A percentile compares a stretch with the other conserved stretches of the same genome.
phyloP scores from a whole-genome alignment of 768 basidiomycete genomes.

The Dioszegia aurantiaca region DNA sequence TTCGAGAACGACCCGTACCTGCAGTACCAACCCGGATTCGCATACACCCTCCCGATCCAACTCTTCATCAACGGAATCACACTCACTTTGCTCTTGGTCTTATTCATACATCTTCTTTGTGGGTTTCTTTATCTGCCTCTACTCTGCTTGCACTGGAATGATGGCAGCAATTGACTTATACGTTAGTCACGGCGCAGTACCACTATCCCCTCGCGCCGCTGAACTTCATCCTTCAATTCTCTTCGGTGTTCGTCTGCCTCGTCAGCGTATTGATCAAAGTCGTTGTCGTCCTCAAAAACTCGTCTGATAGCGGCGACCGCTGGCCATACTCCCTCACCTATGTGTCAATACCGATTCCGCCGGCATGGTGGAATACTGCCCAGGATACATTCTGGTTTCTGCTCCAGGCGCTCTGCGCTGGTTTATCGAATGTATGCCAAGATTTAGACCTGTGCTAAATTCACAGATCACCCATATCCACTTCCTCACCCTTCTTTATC shows the following conservation, averaged over 20 bases:
- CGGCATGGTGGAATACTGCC: slow-evolving; percentile 64
- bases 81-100: slow-evolving; percentile 75
- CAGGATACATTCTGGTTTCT: slow-evolving; percentile 76
- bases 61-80: slow-evolving; percentile 80
- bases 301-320: slow-evolving; percentile 62
- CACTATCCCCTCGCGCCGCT: slow-evolving; percentile 90
- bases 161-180: no score
- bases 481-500: slow-evolving; percentile 90
- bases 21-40: slow-evolving; percentile 71
- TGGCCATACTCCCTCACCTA: slow-evolving; percentile 99
- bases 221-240: slow-evolving; percentile 86
- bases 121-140: no score
- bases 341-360: slow-evolving; percentile 74
- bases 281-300: slow-evolving; percentile 65
- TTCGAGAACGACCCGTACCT: slow-evolving; percentile 67
- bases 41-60: slow-evolving; percentile 85
- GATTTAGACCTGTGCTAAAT: neutral
- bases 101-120: slow-evolving; percentile 82
- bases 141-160: no score
- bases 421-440: slow-evolving; percentile 76
- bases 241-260: slow-evolving; percentile 75
- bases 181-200: slow-evolving; percentile 77
- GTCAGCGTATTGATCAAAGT: slow-evolving; percentile 74
- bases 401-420: slow-evolving; percentile 80
- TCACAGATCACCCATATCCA: slow-evolving; percentile 91